These are phyloP conservation scores for Chloromonas sp. DNA, from an alignment of 163 green algal species.

Conservation along the genomic window DNA sequence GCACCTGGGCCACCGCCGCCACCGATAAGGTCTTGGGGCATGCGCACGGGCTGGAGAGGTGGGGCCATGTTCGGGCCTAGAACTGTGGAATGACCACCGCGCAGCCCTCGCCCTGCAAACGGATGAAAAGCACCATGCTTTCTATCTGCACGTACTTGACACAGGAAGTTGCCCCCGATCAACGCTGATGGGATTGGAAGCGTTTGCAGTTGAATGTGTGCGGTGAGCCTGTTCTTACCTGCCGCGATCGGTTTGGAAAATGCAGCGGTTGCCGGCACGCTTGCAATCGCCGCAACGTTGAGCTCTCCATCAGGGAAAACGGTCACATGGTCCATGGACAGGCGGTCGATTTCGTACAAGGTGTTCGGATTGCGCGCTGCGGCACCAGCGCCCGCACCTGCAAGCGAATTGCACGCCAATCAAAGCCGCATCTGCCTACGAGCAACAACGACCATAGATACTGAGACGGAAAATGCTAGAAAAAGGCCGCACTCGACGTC, in stretches of 20 bases:
- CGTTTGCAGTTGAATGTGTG: no score
- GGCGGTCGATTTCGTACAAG: constrained; percentile 47
- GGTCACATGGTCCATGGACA: constrained; percentile 66
- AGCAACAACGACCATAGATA: neutral
- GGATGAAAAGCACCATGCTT: no score
- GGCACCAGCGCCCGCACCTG: constrained; percentile 2
- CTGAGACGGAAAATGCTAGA: no score
- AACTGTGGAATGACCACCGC: neutral
- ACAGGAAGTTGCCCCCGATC: no score
- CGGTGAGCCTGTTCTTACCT: constrained; percentile 5
- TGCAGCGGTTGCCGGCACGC: constrained; percentile 19
- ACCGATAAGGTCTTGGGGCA: constrained; percentile 7
- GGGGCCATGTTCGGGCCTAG: constrained; percentile 10
- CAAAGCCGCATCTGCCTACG: neutral
- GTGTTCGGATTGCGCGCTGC: constrained; percentile 19
- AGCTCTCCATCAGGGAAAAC: constrained; percentile 77
- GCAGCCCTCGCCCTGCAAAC: neutral
- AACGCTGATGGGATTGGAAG: no score
- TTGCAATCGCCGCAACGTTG: constrained; percentile 56
- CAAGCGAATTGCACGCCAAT: neutral
- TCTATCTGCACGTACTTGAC: no score
- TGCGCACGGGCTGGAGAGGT: neutral
- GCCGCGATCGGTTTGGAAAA: constrained; percentile 25
- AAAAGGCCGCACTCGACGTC: no score
- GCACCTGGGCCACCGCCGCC: neutral